A percentile compares a stretch with the other conserved stretches of the same genome.
Conservation (phyloP, 2,329 filamentous ascomycete species). For the Metarhizium sp. region DNA sequence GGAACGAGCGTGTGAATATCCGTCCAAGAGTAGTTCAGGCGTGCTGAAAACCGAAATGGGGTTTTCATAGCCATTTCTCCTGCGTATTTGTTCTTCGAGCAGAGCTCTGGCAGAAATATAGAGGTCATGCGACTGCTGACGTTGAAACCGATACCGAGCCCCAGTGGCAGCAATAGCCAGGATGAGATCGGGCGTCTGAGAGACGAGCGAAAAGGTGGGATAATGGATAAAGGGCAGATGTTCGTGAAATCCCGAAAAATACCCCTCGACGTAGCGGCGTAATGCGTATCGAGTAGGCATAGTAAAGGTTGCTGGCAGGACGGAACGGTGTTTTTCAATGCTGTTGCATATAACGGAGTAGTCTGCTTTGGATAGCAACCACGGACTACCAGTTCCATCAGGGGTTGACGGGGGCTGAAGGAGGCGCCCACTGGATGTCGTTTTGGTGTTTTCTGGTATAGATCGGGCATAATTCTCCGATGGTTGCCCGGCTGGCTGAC, state of each 20-base stretch:
- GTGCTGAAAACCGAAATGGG: no score
- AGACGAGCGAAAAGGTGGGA: neutral
- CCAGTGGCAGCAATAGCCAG: neutral
- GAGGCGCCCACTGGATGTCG: no score
- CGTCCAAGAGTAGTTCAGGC: no score
- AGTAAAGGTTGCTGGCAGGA: neutral
- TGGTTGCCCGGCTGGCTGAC: no score
- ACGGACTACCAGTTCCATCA: no score
- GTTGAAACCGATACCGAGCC: neutral
- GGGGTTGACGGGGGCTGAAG: no score
- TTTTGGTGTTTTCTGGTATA: no score
- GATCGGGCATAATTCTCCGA: no score
- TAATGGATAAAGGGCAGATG: neutral
- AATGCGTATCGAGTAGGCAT: neutral
- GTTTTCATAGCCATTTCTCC: neutral
- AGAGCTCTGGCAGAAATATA: neutral
- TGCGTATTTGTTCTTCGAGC: neutral
- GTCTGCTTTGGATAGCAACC: no score
- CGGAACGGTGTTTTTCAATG: no score
- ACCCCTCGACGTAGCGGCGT: neutral
- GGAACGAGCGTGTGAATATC: no score
- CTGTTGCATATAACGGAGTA: no score
- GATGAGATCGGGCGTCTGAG: neutral
- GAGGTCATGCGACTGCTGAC: neutral
- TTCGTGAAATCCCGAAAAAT: neutral